phyloP scores from a whole-genome alignment of 1,284 basidiomycete genomes.

The Ceratorhiza oryzae-sativae region DNA sequence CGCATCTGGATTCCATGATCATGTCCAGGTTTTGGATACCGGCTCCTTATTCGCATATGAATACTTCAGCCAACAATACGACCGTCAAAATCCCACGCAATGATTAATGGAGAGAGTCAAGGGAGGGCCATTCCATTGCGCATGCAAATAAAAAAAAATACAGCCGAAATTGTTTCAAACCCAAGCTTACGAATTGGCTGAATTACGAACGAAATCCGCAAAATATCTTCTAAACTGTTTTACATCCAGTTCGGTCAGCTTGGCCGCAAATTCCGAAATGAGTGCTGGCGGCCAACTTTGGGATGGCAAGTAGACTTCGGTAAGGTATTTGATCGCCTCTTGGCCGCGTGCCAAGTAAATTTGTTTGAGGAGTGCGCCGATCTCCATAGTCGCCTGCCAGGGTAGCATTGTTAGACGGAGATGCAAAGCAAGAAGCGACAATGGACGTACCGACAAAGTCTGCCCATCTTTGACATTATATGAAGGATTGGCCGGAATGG shows the following conservation, averaged over 20 bases:
- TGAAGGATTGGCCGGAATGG: constrained; percentile 76
- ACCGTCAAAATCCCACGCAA: too few relatives aligned
- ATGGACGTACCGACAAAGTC: constrained; percentile 70
- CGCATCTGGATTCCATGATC: too few relatives aligned
- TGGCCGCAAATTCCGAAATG: constrained; percentile 79
- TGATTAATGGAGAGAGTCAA: background rate
- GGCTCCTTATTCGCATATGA: too few relatives aligned
- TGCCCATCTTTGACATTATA: constrained; percentile 93
- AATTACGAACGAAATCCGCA: constrained; percentile 70
- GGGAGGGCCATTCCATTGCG: background rate
- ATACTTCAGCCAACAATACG: too few relatives aligned
- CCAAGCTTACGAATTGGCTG: constrained; percentile 11
- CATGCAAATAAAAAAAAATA: background rate
- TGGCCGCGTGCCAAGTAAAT: constrained; percentile 79
- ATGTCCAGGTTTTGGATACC: too few relatives aligned
- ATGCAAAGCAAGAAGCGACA: background rate
- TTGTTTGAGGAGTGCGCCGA: constrained; percentile 83
- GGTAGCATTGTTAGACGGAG: background rate
- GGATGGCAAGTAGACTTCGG: constrained; percentile 82
- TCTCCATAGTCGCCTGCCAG: constrained; percentile 84
- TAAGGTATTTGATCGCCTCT: constrained; percentile 86
- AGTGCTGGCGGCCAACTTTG: constrained; percentile 85
- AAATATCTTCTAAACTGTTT: constrained; percentile 91
- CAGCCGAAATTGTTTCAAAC: background rate
- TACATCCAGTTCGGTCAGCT: constrained; percentile 77